Base-by-base conservation (phyloP, 345 rosid species). In the Gossypium turneri region DNA sequence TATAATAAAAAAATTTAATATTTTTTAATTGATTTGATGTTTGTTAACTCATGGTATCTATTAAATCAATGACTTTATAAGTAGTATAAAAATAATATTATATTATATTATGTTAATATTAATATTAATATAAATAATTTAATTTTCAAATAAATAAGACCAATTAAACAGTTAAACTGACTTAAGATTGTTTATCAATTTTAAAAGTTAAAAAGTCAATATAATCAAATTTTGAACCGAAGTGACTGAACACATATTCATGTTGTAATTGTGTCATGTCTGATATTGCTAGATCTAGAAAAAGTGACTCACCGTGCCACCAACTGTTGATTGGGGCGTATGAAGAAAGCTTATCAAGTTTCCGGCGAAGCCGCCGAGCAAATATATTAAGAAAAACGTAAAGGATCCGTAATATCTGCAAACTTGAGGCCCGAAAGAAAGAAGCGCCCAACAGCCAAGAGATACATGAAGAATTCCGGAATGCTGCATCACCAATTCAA, bases 301-400 rank as follows among this genome's bases (percentile, higher is more conserved):
- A 78, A 58, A 60, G 79, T 13, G 50, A 57, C 88, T 84, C 86
- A 94, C 98, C 3, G 98, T 90, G 50, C 98, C 97, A 53, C 98
- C 97, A 55, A 94, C 97, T 22, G 93, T 84, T 29, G 90, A 89
- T 72, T 84, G 89, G 73, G 94, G 84, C 4, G 97, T 94, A 72
- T 85, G 98, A 75, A 94, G 91, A 85, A 89, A 94, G 85, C 97
- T 94, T 51, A 84, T 87, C 81, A 90, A 83, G 88, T 92, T 92
- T 73, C 97, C 97, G 47, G 93, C 85, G 79, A 94, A 80, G 74
- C 98, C 98, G 76, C 97, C 98, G 17, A 94, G 92, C 22, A 88
- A 67, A 86, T 87, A 94, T 43, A 92, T 89, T 82, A 94, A 82
- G 80, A 86, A 72, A 72, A 92, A 92, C 7, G 97, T 87, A 76